phyloP scores from a whole-genome alignment of 1,284 basidiomycete species.

The Erythrobasidium hasegawianum region DNA sequence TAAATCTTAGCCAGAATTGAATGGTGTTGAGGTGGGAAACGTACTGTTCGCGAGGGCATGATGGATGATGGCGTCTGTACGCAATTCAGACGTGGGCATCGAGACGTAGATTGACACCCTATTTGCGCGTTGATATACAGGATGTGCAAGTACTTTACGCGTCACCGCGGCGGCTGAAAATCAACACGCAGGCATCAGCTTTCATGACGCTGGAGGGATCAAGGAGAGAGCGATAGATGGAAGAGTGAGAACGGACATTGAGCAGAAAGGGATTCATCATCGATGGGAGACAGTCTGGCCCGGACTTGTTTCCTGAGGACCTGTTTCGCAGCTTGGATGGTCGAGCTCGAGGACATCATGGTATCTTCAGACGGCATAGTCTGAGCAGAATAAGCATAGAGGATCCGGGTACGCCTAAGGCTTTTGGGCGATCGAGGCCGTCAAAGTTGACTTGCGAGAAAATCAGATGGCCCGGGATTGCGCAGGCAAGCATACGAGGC shows the following conservation, averaged over 20 bases:
- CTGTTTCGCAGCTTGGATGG: slow-evolving; percentile 44
- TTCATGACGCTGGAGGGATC: too few species aligned
- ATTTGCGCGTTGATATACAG: slow-evolving; percentile 43
- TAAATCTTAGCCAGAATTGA: neutral
- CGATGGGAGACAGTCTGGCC: slow-evolving; percentile 35
- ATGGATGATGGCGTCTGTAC: slow-evolving; percentile 49
- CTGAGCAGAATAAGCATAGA: too few species aligned
- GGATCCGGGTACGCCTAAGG: too few species aligned
- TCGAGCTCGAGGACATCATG: slow-evolving; percentile 1
- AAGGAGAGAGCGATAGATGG: neutral
- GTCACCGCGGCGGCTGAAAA: slow-evolving; percentile 42
- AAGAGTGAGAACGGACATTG: slow-evolving; percentile 39
- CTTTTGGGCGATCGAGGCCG: too few species aligned
- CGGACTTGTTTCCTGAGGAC: slow-evolving; percentile 45
- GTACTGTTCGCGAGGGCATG: slow-evolving; percentile 44
- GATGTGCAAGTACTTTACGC: slow-evolving; percentile 44
- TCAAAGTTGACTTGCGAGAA: too few species aligned
- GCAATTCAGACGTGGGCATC: slow-evolving; percentile 48
- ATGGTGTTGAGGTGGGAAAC: slow-evolving; percentile 13
- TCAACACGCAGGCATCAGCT: neutral
- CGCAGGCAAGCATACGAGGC: too few species aligned
- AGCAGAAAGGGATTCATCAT: slow-evolving; percentile 25
- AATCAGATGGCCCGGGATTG: too few species aligned
- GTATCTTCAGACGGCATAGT: too few species aligned
- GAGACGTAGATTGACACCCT: slow-evolving; percentile 49